Percentiles rank a stretch among this genome's conserved stretches.
Conservation (phyloP, 306 rosid genomes). For the Neltuma alba region DNA sequence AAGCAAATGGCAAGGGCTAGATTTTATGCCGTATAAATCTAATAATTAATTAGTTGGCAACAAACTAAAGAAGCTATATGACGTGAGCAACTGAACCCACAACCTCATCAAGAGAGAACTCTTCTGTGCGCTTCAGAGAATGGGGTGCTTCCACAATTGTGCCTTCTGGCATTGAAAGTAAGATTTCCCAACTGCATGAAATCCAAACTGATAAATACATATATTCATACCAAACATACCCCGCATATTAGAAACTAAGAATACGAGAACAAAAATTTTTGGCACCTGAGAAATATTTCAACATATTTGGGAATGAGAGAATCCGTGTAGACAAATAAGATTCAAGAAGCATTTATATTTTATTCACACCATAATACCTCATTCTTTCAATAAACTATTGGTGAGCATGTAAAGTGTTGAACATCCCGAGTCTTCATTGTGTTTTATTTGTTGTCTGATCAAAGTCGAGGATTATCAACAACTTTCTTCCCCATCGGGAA, state of each 20-base stretch:
- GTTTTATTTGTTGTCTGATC: background rate
- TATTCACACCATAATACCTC: background rate
- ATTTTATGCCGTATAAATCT: background rate
- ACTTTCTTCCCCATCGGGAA: background rate
- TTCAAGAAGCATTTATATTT: constrained; percentile 12
- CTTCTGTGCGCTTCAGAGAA: constrained; percentile 68
- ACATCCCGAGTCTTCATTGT: background rate
- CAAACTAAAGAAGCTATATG: constrained; percentile 19
- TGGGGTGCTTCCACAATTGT: constrained; percentile 63
- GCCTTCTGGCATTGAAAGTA: constrained; percentile 70
- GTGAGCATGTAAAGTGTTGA: constrained; percentile 11
- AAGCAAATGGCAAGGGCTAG: background rate
- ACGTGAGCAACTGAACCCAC: constrained; percentile 36
- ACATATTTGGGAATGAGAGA: constrained; percentile 1
- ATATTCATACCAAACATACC: background rate
- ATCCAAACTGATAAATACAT: background rate
- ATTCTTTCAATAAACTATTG: constrained; percentile 16
- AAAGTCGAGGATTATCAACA: background rate
- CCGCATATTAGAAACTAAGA: too few relatives aligned
- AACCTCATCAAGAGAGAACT: constrained; percentile 79
- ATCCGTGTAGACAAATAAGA: constrained; percentile 21
- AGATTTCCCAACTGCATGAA: constrained; percentile 72
- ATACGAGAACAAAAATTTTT: background rate
- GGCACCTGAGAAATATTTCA: constrained; percentile 20
- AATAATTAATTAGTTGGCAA: background rate